These are phyloP conservation scores for Colletotrichum simmondsii DNA, from an alignment of 2,329 filamentous ascomycete genomes.

Conservation along the genomic window DNA sequence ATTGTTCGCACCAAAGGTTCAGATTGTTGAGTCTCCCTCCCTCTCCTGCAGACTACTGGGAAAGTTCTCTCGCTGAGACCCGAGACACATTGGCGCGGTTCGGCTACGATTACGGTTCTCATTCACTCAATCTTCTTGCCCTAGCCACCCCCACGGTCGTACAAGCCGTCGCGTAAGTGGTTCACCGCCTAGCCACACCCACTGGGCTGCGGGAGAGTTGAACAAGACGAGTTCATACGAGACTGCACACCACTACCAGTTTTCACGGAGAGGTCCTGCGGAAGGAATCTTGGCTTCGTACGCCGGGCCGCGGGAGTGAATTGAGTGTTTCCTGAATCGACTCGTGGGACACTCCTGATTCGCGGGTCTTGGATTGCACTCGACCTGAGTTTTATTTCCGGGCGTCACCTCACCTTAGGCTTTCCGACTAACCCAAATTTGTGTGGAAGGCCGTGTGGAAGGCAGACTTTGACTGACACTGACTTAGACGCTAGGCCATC, in stretches of 20 bases:
- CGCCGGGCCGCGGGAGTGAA: neutral
- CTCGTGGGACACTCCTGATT: neutral
- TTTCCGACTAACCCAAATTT: neutral
- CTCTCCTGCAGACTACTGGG: neutral
- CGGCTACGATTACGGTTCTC: neutral
- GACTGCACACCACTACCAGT: neutral
- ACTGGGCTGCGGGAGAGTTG: neutral
- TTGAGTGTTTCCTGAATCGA: neutral
- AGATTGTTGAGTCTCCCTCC: neutral
- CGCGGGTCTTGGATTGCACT: neutral
- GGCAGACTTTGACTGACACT: neutral
- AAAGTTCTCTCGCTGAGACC: neutral
- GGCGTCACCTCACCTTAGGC: neutral
- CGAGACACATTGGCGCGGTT: conserved; percentile 19
- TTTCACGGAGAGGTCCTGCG: neutral
- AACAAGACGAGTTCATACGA: neutral
- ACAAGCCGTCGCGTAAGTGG: neutral
- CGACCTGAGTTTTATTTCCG: neutral
- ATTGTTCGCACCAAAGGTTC: neutral
- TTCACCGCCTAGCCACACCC: neutral
- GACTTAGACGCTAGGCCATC: neutral
- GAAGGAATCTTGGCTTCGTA: neutral
- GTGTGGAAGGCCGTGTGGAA: neutral
- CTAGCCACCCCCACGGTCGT: conserved; percentile 13
- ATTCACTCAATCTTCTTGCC: neutral